Percentiles rank a stretch among this genome's conserved stretches.
Conservation (phyloP, 176 grass and related monocot genomes). For the Secale cereale region DNA sequence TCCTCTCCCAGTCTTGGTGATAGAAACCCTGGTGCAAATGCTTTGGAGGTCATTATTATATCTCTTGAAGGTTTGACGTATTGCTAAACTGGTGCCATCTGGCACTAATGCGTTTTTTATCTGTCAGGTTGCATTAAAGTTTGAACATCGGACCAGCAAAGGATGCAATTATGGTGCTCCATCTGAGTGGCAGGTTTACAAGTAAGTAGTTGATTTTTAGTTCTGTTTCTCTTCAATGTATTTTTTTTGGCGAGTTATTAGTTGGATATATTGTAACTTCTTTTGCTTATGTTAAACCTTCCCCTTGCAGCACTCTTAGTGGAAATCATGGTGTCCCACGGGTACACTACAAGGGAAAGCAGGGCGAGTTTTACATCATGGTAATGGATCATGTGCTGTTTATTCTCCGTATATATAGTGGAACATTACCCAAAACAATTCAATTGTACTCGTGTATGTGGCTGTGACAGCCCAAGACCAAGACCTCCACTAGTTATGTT, state of each 20-base stretch:
- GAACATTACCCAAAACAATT: slow-evolving; percentile 1
- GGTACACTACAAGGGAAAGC: slow-evolving; percentile 95
- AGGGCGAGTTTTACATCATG: slow-evolving; percentile 82
- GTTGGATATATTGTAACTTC: background rate
- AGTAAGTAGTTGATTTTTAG: slow-evolving; percentile 44
- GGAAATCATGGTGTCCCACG: slow-evolving; percentile 88
- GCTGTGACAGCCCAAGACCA: too few species aligned
- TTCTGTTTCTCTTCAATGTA: background rate
- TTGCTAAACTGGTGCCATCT: slow-evolving; percentile 19
- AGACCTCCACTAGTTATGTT: too few species aligned
- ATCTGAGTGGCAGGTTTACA: slow-evolving; percentile 97
- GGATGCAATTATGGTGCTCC: slow-evolving; percentile 88
- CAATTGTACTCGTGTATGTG: background rate
- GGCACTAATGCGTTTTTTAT: slow-evolving; percentile 19
- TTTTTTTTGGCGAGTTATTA: slow-evolving; percentile 21
- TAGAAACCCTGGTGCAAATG: slow-evolving; percentile 60
- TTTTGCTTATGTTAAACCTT: slow-evolving; percentile 23
- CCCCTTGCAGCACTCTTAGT: slow-evolving; percentile 71
- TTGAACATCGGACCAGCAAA: slow-evolving; percentile 93
- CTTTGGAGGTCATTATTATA: slow-evolving; percentile 67
- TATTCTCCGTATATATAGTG: background rate
- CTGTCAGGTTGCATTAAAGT: slow-evolving; percentile 86
- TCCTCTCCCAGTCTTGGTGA: slow-evolving; percentile 48
- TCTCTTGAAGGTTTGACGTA: slow-evolving; percentile 11
- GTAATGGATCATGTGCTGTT: slow-evolving; percentile 25